phyloP scores from a whole-genome alignment of 2,329 filamentous ascomycete genomes.

The Fusarium sp. region DNA sequence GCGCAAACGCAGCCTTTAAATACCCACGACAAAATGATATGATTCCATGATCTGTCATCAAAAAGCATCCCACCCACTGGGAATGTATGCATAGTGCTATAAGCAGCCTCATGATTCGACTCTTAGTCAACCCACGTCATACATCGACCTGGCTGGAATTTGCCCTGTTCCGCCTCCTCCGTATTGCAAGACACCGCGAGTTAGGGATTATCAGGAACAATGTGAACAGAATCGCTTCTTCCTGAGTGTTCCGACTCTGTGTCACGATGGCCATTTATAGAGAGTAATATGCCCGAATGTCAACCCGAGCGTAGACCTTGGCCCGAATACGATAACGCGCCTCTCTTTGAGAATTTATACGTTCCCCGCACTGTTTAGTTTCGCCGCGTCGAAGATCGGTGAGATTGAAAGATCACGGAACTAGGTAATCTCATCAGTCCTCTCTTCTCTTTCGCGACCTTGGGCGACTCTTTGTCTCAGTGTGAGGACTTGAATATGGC shows the following conservation, averaged over 20 bases:
- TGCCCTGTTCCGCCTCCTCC: background rate
- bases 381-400: too few relatives aligned
- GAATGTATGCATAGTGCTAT: background rate
- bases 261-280: background rate
- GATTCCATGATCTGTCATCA: slow-evolving; percentile 10
- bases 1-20: background rate
- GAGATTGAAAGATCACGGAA: rapidly evolving
- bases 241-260: background rate
- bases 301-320: background rate
- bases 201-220: background rate
- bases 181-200: too few relatives aligned
- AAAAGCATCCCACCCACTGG: background rate
- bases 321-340: background rate
- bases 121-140: background rate
- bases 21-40: slow-evolving; percentile 6
- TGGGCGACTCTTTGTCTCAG: background rate
- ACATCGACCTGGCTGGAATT: background rate
- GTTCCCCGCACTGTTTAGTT: too few relatives aligned
- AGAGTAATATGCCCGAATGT: background rate
- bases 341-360: background rate
- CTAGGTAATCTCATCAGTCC: background rate
- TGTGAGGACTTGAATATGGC: background rate
- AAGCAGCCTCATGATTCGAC: background rate
- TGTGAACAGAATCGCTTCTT: background rate
- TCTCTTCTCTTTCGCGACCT: background rate